Evolutionary conservation across 2,329 filamentous ascomycete genomes (phyloP).

Genomic region (Phaeomoniella chlamydospora): DNA sequence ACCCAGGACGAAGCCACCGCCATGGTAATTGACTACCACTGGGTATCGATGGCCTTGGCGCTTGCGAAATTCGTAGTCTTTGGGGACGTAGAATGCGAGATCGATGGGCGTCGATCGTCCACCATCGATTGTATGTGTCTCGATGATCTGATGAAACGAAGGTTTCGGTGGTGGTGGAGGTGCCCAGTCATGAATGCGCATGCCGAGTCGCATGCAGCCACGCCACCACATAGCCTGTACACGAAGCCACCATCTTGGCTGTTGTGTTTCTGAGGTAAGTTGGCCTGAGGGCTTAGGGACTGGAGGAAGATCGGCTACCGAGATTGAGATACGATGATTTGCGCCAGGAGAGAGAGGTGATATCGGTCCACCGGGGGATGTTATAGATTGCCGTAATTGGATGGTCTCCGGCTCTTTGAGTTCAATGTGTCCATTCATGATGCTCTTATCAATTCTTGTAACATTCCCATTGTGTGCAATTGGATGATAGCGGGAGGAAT

Average conservation of each 20-base stretch:
- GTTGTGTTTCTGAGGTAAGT: constrained; percentile 1
- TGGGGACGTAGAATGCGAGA: constrained; percentile 48
- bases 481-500: too few species aligned
- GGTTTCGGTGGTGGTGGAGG: constrained; percentile 46
- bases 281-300: neutral
- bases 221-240: constrained; percentile 53
- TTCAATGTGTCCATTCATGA: neutral
- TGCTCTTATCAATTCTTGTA: too few species aligned
- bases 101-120: constrained; percentile 34
- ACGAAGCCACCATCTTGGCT: constrained; percentile 42
- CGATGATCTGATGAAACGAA: constrained; percentile 42
- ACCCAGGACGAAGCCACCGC: constrained; percentile 48
- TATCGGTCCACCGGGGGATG: neutral
- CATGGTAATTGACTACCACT: constrained; percentile 49
- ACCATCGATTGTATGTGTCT: constrained; percentile 16
- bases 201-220: constrained; percentile 52
- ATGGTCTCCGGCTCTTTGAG: neutral
- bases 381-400: neutral
- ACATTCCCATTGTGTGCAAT: too few species aligned
- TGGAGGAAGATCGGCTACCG: neutral
- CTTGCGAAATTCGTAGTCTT: constrained; percentile 16
- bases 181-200: constrained; percentile 51
- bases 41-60: constrained; percentile 32
- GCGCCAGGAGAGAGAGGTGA: neutral
- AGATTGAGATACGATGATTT: neutral